Evolutionary conservation across 2,329 filamentous ascomycete genomes (phyloP).

Genomic region (Chaetomiaceae sp.): DNA sequence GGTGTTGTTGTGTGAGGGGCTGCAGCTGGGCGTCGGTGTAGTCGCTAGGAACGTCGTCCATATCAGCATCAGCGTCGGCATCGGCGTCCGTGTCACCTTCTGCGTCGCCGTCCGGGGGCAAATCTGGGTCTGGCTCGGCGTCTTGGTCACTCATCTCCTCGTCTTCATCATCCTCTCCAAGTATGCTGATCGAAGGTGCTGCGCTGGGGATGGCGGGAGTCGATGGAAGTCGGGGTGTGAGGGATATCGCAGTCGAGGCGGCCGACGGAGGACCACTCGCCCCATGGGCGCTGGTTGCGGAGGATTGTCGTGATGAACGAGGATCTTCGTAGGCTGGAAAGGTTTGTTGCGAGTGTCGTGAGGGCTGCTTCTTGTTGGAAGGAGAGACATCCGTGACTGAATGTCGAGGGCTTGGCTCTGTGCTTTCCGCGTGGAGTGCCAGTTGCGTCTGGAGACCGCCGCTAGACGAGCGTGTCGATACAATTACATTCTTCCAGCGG

Average conservation of each 20-base stretch:
- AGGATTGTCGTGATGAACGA: constrained; percentile 21
- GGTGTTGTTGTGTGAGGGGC: constrained; percentile 33
- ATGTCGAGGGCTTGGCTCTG: constrained; percentile 1
- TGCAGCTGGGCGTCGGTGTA: constrained; percentile 30
- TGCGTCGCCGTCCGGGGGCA: constrained; percentile 39
- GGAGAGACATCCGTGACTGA: neutral
- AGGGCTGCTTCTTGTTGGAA: neutral
- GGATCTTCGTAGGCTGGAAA: neutral
- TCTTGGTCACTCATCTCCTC: constrained; percentile 46
- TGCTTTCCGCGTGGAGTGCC: constrained; percentile 36
- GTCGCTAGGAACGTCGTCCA: constrained; percentile 48
- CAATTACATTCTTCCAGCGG: constrained; percentile 58
- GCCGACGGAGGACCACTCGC: constrained; percentile 3
- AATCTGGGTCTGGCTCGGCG: constrained; percentile 29
- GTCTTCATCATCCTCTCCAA: constrained; percentile 26
- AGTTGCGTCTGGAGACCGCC: constrained; percentile 48
- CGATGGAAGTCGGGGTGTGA: neutral
- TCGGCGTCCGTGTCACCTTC: constrained; percentile 31
- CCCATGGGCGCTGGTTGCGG: constrained; percentile 16
- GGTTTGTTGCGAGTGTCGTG: constrained; percentile 4
- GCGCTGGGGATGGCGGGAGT: constrained; percentile 23
- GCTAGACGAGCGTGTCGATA: constrained; percentile 43
- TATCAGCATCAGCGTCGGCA: constrained; percentile 34
- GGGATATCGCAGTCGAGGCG: neutral
- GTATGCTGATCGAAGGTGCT: constrained; percentile 17